phyloP scores from a whole-genome alignment of 148 eudicot species.

The Camellia sinensis region DNA sequence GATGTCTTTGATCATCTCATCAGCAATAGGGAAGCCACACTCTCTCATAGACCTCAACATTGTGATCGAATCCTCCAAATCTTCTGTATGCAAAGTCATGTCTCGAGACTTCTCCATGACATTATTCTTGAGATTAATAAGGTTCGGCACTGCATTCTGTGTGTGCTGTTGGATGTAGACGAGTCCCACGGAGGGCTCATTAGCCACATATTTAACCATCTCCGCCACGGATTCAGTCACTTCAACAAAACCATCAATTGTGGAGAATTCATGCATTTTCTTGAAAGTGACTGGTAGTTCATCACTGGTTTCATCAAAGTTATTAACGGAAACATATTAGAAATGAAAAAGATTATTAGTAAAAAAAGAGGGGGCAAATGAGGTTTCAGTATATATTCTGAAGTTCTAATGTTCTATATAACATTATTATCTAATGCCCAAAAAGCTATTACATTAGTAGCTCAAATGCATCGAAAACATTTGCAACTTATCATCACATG shows the following conservation, averaged over 20 bases:
- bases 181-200: slow-evolving; percentile 94
- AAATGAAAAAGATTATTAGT: neutral
- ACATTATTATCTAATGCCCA: neutral
- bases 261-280: slow-evolving; percentile 71
- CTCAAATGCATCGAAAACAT: neutral
- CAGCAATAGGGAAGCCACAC: slow-evolving; percentile 65
- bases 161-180: slow-evolving; percentile 87
- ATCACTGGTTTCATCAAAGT: slow-evolving; percentile 29
- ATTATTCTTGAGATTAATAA: slow-evolving; percentile 53
- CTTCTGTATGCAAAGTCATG: slow-evolving; percentile 66
- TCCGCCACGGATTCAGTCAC: slow-evolving; percentile 68
- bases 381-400: neutral
- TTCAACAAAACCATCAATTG: slow-evolving; percentile 84
- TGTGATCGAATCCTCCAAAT: slow-evolving; percentile 73
- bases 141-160: slow-evolving; percentile 77
- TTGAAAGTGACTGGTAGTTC: slow-evolving; percentile 35
- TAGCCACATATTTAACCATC: slow-evolving; percentile 81
- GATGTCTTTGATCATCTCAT: slow-evolving; percentile 76
- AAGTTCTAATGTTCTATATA: neutral
- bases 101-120: slow-evolving; percentile 54
- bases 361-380: neutral
- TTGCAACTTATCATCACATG: neutral
- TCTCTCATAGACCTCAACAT: slow-evolving; percentile 80
- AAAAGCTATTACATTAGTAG: neutral
- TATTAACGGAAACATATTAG: neutral